Evolutionary conservation across 2,329 filamentous ascomycete species (phyloP).

Genomic region (Mycosphaerella sp.): DNA sequence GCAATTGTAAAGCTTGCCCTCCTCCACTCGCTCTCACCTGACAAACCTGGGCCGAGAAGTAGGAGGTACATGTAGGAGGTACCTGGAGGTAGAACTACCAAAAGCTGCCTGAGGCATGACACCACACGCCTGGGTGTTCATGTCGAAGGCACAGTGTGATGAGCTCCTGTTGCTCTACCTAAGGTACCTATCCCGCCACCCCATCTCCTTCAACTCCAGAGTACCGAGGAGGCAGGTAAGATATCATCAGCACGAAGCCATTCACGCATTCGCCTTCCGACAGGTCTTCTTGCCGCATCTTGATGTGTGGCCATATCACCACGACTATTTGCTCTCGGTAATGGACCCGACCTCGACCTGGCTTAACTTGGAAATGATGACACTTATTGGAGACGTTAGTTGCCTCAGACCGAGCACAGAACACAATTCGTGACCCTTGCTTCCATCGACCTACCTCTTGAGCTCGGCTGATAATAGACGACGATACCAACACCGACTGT

Average conservation of each 20-base stretch:
- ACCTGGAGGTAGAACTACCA: too few species aligned
- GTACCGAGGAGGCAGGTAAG: background rate
- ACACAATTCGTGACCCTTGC: background rate
- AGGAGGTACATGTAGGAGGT: too few species aligned
- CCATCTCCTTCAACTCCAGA: too few species aligned
- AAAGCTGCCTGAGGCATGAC: background rate
- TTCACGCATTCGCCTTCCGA: background rate
- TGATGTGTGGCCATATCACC: background rate
- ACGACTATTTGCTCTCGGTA: background rate
- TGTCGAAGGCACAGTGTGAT: background rate
- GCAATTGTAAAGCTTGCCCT: background rate
- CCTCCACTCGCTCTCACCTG: background rate
- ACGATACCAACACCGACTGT: too few species aligned
- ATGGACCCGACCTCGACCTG: background rate
- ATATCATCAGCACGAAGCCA: background rate
- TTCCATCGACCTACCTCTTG: background rate
- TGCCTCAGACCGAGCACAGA: background rate
- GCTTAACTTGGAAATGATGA: background rate
- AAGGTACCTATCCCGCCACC: too few species aligned
- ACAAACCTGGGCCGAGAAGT: too few species aligned
- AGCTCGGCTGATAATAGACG: too few species aligned
- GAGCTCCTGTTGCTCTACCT: background rate
- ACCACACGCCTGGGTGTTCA: background rate
- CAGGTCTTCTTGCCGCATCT: background rate
- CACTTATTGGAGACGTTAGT: background rate